phyloP scores from a whole-genome alignment of 78 protist genomes.

The Dictyostelium brefeldianum region DNA sequence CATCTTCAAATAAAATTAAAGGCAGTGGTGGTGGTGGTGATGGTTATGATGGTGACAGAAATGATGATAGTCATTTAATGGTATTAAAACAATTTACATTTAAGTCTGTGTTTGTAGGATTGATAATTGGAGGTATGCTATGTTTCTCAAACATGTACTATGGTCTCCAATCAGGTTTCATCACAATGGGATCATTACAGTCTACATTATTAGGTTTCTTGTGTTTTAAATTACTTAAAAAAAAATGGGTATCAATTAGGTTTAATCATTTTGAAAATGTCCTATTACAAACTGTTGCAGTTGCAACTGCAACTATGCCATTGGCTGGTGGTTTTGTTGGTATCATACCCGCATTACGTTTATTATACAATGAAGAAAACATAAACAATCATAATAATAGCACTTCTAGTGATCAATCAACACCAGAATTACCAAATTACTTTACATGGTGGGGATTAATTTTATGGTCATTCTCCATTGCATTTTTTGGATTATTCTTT shows the following conservation, averaged over 20 bases:
- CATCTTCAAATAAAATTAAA: background rate
- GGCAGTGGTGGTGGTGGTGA: no score
- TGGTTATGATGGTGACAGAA: background rate
- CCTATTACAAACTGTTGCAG: slow-evolving; percentile 76
- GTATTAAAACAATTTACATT: slow-evolving; percentile 26
- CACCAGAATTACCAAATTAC: slow-evolving; percentile 9
- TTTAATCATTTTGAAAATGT: slow-evolving; percentile 84
- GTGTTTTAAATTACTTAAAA: slow-evolving; percentile 45
- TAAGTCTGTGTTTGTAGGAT: slow-evolving; percentile 50
- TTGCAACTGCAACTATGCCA: slow-evolving; percentile 91
- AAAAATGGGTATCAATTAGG: background rate
- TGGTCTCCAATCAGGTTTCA: slow-evolving; percentile 85
- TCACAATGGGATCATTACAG: slow-evolving; percentile 81
- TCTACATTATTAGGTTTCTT: slow-evolving; percentile 82
- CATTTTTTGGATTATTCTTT: slow-evolving; percentile 90
- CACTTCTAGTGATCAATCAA: background rate
- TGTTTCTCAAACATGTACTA: slow-evolving; percentile 89
- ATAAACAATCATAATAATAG: background rate
- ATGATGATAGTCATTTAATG: background rate
- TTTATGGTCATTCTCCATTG: slow-evolving; percentile 86
- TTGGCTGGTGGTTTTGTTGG: slow-evolving; percentile 90
- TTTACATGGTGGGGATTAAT: slow-evolving; percentile 66
- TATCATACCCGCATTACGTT: slow-evolving; percentile 79
- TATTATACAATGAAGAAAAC: slow-evolving; percentile 29
- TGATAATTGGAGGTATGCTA: slow-evolving; percentile 76